Evolutionary conservation across 805 yeast species (phyloP).

Genomic region (Yueomyces sinensis): DNA sequence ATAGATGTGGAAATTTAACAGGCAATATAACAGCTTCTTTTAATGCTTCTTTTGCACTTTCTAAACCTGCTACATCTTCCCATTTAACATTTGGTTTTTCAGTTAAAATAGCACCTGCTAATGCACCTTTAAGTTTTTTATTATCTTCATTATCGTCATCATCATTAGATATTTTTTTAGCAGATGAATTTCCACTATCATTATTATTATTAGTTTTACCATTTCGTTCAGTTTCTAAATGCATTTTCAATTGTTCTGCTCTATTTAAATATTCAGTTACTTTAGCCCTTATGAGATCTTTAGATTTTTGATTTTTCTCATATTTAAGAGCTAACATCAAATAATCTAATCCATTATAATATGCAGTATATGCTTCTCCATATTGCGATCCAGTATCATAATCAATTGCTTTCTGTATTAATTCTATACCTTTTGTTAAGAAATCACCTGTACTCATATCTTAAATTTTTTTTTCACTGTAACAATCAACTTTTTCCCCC

Average conservation of each 20-base stretch:
- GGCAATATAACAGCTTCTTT: constrained; percentile 97
- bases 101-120: constrained; percentile 80
- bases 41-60: constrained; percentile 87
- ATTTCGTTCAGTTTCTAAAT: constrained; percentile 52
- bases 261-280: constrained; percentile 84
- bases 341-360: constrained; percentile 88
- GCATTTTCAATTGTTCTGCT: constrained; percentile 89
- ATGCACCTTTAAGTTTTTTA: constrained; percentile 79
- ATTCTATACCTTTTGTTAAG: constrained; percentile 85
- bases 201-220: constrained; percentile 33
- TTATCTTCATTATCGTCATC: constrained; percentile 70
- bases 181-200: constrained; percentile 27
- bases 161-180: constrained; percentile 46
- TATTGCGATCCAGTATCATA: constrained; percentile 82
- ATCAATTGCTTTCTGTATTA: constrained; percentile 89
- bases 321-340: constrained; percentile 90
- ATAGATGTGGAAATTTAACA: constrained; percentile 88
- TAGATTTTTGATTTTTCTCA: constrained; percentile 82
- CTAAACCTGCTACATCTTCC: constrained; percentile 95
- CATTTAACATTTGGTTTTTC: constrained; percentile 89
- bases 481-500: not conserved
- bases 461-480: not conserved
- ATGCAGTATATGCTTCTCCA: constrained; percentile 87
- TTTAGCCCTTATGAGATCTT: constrained; percentile 76
- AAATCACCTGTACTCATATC: constrained; percentile 55